Percentiles rank a stretch among this genome's conserved stretches.
phyloP scores from a whole-genome alignment of 148 eudicot species.

The Rhododendron vialii region DNA sequence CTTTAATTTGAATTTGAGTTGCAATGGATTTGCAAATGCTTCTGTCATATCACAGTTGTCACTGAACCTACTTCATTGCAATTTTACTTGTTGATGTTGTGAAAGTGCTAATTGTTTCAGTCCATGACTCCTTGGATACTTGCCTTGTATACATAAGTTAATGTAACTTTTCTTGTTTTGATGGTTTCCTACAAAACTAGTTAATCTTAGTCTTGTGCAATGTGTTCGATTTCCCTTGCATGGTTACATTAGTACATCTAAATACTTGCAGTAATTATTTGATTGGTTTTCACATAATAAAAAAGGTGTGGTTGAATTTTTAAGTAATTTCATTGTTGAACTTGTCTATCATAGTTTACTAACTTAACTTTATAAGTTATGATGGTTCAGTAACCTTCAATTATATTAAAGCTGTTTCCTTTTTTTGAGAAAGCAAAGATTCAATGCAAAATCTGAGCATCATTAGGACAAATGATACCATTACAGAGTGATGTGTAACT shows the following conservation, averaged over 20 bases:
- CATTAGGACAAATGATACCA: not conserved
- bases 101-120: not conserved
- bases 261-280: not conserved
- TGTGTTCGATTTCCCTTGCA: not conserved
- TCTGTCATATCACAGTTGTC: not conserved
- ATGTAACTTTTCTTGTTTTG: not conserved
- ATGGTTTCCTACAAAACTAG: not conserved
- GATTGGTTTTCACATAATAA: not conserved
- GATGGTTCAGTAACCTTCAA: not conserved
- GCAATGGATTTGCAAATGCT: not conserved
- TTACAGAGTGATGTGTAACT: not conserved
- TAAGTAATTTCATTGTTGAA: not conserved
- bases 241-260: not conserved
- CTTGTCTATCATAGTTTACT: not conserved
- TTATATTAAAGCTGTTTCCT: not conserved
- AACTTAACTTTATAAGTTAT: not conserved
- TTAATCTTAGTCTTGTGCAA: not conserved
- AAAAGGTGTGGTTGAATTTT: not conserved
- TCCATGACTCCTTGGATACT: not conserved
- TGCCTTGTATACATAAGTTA: not conserved
- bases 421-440: not conserved
- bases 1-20: not conserved
- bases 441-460: not conserved
- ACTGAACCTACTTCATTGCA: not conserved
- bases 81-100: not conserved